phyloP scores from a whole-genome alignment of 225 moss, liverwort and hornwort genomes.

The Straminergon stramineum region DNA sequence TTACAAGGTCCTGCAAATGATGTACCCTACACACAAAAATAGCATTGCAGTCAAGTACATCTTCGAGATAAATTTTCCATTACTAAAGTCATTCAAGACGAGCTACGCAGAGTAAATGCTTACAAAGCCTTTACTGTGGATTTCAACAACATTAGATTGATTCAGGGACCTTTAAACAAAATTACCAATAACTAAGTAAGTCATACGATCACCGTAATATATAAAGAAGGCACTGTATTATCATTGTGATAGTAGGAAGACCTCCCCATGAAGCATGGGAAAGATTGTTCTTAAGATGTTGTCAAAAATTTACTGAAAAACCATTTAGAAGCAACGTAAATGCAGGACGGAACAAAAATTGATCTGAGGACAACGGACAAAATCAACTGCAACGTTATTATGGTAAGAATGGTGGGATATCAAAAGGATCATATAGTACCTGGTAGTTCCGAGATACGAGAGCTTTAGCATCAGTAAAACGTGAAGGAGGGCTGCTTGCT shows the following conservation, averaged over 20 bases:
- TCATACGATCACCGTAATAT: not conserved
- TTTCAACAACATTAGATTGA: not conserved
- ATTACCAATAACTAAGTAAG: not conserved
- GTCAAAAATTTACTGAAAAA: not conserved
- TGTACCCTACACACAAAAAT: conserved; percentile 43
- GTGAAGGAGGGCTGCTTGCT: conserved; percentile 89
- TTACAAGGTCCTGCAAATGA: conserved; percentile 88
- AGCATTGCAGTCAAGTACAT: not conserved
- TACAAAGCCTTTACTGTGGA: not conserved
- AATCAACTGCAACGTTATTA: not conserved
- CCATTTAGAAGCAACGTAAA: not conserved
- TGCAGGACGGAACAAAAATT: not conserved
- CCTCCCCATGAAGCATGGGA: not conserved
- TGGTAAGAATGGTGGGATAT: not conserved
- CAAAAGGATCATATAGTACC: conserved; percentile 21
- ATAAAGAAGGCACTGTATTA: not conserved
- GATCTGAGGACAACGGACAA: not conserved
- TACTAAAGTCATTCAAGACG: not conserved
- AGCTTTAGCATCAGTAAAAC: conserved; percentile 83
- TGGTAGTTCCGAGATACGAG: conserved; percentile 91
- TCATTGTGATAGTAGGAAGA: not conserved
- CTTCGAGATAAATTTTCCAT: not conserved
- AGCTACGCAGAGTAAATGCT: not conserved
- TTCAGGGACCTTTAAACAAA: not conserved
- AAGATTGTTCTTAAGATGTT: not conserved